Evolutionary conservation across 2,329 filamentous ascomycete genomes (phyloP).

Genomic region (Coniochaeta ligniaria): DNA sequence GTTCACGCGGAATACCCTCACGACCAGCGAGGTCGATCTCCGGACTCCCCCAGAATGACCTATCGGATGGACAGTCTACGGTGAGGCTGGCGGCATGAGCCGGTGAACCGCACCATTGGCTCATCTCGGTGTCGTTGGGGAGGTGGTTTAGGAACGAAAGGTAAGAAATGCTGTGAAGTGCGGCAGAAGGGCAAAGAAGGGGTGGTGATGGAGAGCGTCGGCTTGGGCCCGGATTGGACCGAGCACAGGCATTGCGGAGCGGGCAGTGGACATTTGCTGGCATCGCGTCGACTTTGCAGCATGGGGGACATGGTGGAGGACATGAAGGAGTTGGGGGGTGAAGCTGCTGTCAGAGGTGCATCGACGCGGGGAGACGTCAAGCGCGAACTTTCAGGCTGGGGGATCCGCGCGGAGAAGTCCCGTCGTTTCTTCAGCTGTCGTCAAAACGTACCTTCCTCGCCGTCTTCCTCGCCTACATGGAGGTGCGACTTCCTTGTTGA

Average conservation of each 20-base stretch:
- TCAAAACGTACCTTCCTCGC: no score
- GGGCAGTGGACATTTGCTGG: not conserved
- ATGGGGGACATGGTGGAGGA: not conserved
- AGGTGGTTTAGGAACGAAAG: conserved; percentile 2
- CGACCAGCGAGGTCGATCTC: not conserved
- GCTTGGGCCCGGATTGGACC: not conserved
- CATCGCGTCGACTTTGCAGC: not conserved
- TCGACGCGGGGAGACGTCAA: not conserved
- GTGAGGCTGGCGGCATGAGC: conserved; percentile 19
- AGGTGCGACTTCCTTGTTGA: no score
- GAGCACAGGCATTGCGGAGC: not conserved
- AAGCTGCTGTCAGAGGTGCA: not conserved
- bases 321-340: not conserved
- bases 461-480: no score
- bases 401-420: no score
- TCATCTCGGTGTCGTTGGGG: not conserved
- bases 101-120: conserved; percentile 13
- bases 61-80: conserved; percentile 16
- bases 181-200: not conserved
- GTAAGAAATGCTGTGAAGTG: not conserved
- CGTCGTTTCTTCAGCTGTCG: no score
- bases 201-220: not conserved
- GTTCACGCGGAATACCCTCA: not conserved
- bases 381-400: not conserved
- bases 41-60: conserved; percentile 4